These are phyloP conservation scores for Trichomonas tenax DNA, from an alignment of 208 protist genomes.

Conservation along the genomic window DNA sequence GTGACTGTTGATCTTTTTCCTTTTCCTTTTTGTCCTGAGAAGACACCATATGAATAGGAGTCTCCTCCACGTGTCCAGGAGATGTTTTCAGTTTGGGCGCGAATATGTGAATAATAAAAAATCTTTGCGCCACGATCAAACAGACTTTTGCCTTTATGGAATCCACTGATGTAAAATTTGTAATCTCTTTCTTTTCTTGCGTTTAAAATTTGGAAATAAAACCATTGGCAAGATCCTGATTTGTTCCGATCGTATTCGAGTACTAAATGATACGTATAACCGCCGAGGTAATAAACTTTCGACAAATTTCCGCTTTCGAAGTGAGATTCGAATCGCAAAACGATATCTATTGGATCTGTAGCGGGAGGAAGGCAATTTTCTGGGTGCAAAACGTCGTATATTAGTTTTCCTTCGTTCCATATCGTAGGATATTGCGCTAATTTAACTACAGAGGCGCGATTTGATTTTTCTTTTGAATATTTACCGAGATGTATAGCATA, in stretches of 20 bases:
- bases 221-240: conserved; percentile 3
- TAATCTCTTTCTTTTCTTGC: neutral
- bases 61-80: neutral
- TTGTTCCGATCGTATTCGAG: neutral
- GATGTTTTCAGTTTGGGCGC: neutral
- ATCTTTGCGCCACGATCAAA: neutral
- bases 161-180: neutral
- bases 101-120: neutral
- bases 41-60: neutral
- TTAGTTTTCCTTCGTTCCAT: neutral
- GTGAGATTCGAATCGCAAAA: neutral
- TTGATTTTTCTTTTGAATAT: neutral
- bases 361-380: neutral
- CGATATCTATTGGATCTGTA: neutral
- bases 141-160: neutral
- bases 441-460: neutral
- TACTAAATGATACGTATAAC: neutral
- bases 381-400: neutral
- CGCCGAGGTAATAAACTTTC: neutral
- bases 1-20: conserved; percentile 49
- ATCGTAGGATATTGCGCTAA: neutral
- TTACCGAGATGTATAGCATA: neutral
- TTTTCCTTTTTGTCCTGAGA: neutral
- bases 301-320: conserved; percentile 8
- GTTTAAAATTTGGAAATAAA: neutral